phyloP scores from a whole-genome alignment of 768 basidiomycete genomes.

The Suillus hirtellus region DNA sequence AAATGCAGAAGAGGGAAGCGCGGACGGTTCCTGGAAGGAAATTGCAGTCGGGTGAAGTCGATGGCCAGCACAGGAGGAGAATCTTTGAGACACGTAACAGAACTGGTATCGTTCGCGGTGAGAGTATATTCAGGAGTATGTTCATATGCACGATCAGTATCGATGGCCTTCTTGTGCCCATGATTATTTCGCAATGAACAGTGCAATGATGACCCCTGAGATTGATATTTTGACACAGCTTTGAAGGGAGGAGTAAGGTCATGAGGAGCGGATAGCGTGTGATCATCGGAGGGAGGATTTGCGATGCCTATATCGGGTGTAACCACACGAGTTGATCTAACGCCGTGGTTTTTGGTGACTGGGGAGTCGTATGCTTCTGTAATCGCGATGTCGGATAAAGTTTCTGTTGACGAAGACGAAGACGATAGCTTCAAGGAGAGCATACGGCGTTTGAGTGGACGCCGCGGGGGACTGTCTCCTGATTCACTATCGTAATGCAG shows the following conservation, averaged over 20 bases:
- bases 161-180: too few relatives aligned
- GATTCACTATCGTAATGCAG: constrained; percentile 16
- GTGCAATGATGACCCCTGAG: background rate
- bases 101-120: background rate
- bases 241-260: background rate
- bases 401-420: background rate
- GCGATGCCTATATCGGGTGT: background rate
- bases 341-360: too few relatives aligned
- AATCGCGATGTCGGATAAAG: background rate
- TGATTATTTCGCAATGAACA: background rate
- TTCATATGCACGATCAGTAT: background rate
- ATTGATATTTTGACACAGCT: background rate
- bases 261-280: background rate
- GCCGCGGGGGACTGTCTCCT: constrained; percentile 30
- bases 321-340: background rate
- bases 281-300: background rate
- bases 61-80: constrained; percentile 21
- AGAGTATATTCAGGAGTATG: background rate
- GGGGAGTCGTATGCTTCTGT: background rate
- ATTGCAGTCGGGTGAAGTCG: constrained; percentile 29
- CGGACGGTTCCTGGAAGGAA: constrained; percentile 13
- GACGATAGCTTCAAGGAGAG: constrained; percentile 28
- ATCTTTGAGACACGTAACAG: too few relatives aligned
- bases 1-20: constrained; percentile 13
- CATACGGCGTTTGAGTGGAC: constrained; percentile 29